Base-by-base conservation (phyloP, 768 basidiomycete species). In the Leccinum obscurum region DNA sequence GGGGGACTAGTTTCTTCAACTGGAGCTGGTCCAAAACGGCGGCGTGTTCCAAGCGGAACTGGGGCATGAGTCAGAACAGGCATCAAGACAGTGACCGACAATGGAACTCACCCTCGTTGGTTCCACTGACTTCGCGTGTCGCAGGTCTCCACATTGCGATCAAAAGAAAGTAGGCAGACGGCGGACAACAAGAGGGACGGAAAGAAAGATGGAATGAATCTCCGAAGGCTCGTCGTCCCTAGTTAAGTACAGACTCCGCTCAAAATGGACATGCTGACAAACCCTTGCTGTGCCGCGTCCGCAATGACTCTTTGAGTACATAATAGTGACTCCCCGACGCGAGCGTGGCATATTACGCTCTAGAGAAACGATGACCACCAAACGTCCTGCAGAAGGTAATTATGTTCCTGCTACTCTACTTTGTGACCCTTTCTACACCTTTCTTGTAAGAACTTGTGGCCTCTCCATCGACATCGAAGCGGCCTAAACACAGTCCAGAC, bases 1-100 rank as follows among this genome's bases (percentile, higher is more conserved):
- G 92, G 92, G 28, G 92, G 89, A 20, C 86, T 85, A 28, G 76
- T 79, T 70, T 94, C 93, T 72, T 95, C 95, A 41, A 84, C 78
- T 4, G 92, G 89, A 30, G 89, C 88, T 52, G 92, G 90, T 55
- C 95, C 95, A 77, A 97, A 97, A 57, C 95, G 89, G 71, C 95
- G 90, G 70, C 91, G 89, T 68, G 86, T 83, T 54, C 92, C 93
- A 60, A 97, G 84, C 1, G 95, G 95, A 66, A 86, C 89, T 87
- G 63, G 64, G 57, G 55, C 11, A 68, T 60, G 62, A 34, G 32
- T 70, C n/a, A 63, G 35, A 60, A 62, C 48, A 34, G 20, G 20
- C n/a, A 46, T 54, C 61, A 59, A 46, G 63, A 49, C 41, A 49
- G 37, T 17, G 55, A 58, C 46, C 41, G 44, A 56, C 0, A 20